Percentiles rank a stretch among this genome's conserved stretches.
Conservation (phyloP, 2,329 filamentous ascomycete genomes). For the Ceratocystis destructans region DNA sequence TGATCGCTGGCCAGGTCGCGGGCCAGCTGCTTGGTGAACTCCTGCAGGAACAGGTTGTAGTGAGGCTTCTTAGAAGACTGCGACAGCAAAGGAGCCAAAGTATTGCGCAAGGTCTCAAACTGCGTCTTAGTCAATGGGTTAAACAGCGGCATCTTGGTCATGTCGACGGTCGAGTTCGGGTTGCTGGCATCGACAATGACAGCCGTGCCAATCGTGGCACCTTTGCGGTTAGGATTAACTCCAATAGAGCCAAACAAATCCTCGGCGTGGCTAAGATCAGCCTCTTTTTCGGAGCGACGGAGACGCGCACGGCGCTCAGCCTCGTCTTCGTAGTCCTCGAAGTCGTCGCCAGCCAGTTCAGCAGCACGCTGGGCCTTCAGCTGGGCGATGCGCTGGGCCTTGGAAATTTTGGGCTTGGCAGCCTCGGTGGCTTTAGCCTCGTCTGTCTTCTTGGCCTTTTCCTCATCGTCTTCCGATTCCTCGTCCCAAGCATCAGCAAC, state of each 20-base stretch:
- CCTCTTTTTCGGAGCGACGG: slow-evolving; percentile 67
- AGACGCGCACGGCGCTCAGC: slow-evolving; percentile 60
- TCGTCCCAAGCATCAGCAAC: slow-evolving; percentile 96
- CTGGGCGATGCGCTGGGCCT: slow-evolving; percentile 68
- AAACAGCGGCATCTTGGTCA: slow-evolving; percentile 69
- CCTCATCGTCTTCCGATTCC: slow-evolving; percentile 69
- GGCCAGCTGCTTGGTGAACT: slow-evolving; percentile 74
- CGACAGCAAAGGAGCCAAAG: slow-evolving; percentile 63
- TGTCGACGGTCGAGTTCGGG: slow-evolving; percentile 66
- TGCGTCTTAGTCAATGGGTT: slow-evolving; percentile 77
- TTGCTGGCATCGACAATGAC: slow-evolving; percentile 60
- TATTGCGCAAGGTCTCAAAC: slow-evolving; percentile 66
- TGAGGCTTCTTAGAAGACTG: slow-evolving; percentile 74
- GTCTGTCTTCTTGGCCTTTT: slow-evolving; percentile 82
- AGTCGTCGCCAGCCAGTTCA: slow-evolving; percentile 39
- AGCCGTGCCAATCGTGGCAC: slow-evolving; percentile 47
- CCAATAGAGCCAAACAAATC: slow-evolving; percentile 76
- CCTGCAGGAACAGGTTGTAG: slow-evolving; percentile 78
- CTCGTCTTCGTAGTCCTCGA: slow-evolving; percentile 51
- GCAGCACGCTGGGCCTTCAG: slow-evolving; percentile 49
- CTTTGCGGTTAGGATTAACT: slow-evolving; percentile 51
- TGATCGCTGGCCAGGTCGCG: slow-evolving; percentile 83
- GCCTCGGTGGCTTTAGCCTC: slow-evolving; percentile 76
- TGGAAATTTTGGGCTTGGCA: slow-evolving; percentile 87
- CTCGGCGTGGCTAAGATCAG: slow-evolving; percentile 78